A percentile compares a stretch with the other conserved stretches of the same genome.
These are phyloP conservation scores for Hortiboletus flavorubellus DNA, from an alignment of 768 basidiomycete species.

Conservation along the genomic window DNA sequence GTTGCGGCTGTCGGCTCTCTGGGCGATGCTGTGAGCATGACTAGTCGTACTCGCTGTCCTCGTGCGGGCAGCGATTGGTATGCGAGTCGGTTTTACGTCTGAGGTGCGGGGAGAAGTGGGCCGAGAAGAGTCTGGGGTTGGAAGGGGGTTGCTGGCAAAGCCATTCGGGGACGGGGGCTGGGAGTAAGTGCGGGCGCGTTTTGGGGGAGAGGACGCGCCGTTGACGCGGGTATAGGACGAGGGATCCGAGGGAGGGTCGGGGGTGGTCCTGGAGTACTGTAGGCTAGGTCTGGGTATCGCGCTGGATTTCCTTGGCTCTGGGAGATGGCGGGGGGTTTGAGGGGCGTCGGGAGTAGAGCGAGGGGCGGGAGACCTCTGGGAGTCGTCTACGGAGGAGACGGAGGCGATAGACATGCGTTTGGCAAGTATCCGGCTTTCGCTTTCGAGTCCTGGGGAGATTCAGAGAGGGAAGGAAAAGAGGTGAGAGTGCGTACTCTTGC, in stretches of 20 bases:
- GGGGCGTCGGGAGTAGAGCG: slow-evolving; percentile 22
- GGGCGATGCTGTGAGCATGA: slow-evolving; percentile 31
- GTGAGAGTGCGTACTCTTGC: slow-evolving; percentile 56
- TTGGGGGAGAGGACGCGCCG: slow-evolving; percentile 33
- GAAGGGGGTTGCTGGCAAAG: slow-evolving; percentile 28
- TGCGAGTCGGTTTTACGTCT: slow-evolving; percentile 44
- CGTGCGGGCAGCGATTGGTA: slow-evolving; percentile 42
- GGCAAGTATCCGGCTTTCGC: slow-evolving; percentile 73
- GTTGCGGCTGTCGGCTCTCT: slow-evolving; percentile 37
- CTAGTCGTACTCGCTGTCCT: slow-evolving; percentile 43
- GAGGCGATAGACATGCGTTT: slow-evolving; percentile 76
- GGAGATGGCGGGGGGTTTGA: slow-evolving; percentile 16
- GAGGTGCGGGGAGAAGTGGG: slow-evolving; percentile 44
- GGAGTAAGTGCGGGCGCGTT: slow-evolving; percentile 63
- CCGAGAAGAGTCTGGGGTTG: slow-evolving; percentile 37
- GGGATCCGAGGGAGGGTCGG: slow-evolving; percentile 21
- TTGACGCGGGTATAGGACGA: slow-evolving; percentile 25
- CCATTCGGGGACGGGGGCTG: slow-evolving; percentile 41
- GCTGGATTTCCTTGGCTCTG: slow-evolving; percentile 36
- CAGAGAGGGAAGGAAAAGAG: not conserved
- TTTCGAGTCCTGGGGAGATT: slow-evolving; percentile 60
- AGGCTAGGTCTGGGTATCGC: slow-evolving; percentile 48
- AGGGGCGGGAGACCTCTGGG: slow-evolving; percentile 20
- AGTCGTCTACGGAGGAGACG: slow-evolving; percentile 52
- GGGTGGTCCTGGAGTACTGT: slow-evolving; percentile 35